Evolutionary conservation across 768 basidiomycete genomes (phyloP).

Genomic region (Pulveroboletus frians): DNA sequence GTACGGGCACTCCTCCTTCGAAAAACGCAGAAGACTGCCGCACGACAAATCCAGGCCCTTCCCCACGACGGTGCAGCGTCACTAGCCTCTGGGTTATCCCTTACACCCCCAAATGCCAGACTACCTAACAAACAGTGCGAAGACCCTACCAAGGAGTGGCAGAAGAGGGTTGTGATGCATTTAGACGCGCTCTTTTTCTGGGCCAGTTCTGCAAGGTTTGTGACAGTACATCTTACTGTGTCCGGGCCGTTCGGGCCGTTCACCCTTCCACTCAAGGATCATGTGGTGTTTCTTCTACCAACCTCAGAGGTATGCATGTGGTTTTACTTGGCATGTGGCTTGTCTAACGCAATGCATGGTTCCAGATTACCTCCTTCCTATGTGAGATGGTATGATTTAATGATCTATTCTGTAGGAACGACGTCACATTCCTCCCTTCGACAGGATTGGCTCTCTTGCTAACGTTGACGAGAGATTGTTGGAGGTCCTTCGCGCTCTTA

Average conservation of each 20-base stretch:
- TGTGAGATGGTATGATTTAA: slow-evolving; percentile 52
- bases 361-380: slow-evolving; percentile 39
- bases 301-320: slow-evolving; percentile 56
- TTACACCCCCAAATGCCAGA: not conserved
- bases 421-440: not conserved
- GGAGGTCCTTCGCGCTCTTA: slow-evolving; percentile 47
- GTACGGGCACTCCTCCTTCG: slow-evolving; percentile 47
- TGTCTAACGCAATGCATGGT: slow-evolving; percentile 6
- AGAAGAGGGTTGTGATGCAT: slow-evolving; percentile 37
- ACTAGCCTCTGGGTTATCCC: not conserved
- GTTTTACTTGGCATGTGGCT: not conserved
- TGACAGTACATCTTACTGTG: not conserved
- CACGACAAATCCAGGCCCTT: not conserved
- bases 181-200: slow-evolving; percentile 72
- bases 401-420: not conserved
- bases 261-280: slow-evolving; percentile 44
- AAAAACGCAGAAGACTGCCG: slow-evolving; percentile 9
- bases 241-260: not conserved
- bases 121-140: slow-evolving; percentile 13
- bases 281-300: slow-evolving; percentile 89
- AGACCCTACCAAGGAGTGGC: slow-evolving; percentile 25
- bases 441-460: slow-evolving; percentile 64
- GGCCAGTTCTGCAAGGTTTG: slow-evolving; percentile 71
- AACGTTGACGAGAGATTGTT: slow-evolving; percentile 60
- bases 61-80: not conserved